These are phyloP conservation scores for Creolimax fragrantissima DNA, from an alignment of 78 protist genomes.

Conservation along the genomic window DNA sequence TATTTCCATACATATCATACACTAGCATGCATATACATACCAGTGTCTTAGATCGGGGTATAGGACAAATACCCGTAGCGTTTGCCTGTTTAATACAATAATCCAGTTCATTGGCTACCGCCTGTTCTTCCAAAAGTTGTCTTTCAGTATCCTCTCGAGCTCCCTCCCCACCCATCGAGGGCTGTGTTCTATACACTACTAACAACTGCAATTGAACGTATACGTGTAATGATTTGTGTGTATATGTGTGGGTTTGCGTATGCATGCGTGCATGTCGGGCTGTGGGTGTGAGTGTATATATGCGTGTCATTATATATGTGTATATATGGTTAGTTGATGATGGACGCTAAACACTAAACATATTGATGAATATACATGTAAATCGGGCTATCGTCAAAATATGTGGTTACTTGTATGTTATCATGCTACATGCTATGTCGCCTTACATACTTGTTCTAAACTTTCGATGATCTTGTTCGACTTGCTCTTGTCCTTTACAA, in stretches of 20 bases:
- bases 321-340: too few species aligned
- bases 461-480: too few species aligned
- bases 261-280: neutral
- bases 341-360: too few species aligned
- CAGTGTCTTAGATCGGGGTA: too few species aligned
- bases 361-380: too few species aligned
- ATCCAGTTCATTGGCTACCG: neutral
- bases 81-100: neutral
- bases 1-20: too few species aligned
- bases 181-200: neutral
- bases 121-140: neutral
- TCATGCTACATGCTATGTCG: too few species aligned
- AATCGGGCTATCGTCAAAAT: too few species aligned
- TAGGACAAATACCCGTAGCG: neutral
- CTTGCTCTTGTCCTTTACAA: too few species aligned
- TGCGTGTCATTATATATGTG: neutral
- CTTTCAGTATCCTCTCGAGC: neutral
- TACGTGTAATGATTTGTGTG: neutral
- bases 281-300: neutral
- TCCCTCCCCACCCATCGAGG: neutral
- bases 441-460: too few species aligned
- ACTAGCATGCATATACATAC: too few species aligned
- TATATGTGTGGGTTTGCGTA: neutral
- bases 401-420: too few species aligned
- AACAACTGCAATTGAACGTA: neutral